Evolutionary conservation across 805 yeast species (phyloP), one percentile per base, ranked within the genome.

Genomic region (Wickerhamiella lipophila): DNA sequence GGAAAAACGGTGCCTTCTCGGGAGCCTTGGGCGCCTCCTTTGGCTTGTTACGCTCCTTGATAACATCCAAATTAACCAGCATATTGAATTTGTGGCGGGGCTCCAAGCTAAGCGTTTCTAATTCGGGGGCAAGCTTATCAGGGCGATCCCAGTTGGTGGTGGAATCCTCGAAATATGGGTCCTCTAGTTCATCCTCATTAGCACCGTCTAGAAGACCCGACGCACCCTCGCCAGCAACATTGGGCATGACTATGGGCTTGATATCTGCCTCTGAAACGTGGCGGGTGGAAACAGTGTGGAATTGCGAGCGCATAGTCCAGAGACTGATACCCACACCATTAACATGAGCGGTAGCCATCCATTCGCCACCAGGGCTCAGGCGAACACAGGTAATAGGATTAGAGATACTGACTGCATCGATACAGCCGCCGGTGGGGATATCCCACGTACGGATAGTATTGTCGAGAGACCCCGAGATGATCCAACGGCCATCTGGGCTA

Each of bases 371-470:
- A 2, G 94, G 94, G 13, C 96, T 83, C 54, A 92, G 75, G 59
- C 80, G 77, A 27, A 94, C 70, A 49, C 75, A 70, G 0, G 96
- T 86, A 2, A 82, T 94, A n/a, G 87, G 88, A 56, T 73, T 77
- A 1, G 81, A 78, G 22, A 92, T 73, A 47, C 70, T 68, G 15
- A 89, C 79, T 53, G 96, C 96, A 67, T 92, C 98, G 50, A 92
- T 86, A 64, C 97, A 89, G 1, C 88, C 85, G 44, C 98, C 97
- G 1, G 96, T 83, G 38, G 97, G 97, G 52, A 92, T 74, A 64
- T 92, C 97, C 97, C 97, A 92, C 0, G 96, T 86, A 59, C 98
- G 76, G 44, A 92, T 71, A 0, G 97, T 87, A 1, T 84, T 73
- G 62, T 92, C 99, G 52, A 87, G 69, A 0, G 87, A 74, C 1